Evolutionary conservation across 2,329 filamentous ascomycete species (phyloP).

Genomic region (Ophiostoma ulmi): DNA sequence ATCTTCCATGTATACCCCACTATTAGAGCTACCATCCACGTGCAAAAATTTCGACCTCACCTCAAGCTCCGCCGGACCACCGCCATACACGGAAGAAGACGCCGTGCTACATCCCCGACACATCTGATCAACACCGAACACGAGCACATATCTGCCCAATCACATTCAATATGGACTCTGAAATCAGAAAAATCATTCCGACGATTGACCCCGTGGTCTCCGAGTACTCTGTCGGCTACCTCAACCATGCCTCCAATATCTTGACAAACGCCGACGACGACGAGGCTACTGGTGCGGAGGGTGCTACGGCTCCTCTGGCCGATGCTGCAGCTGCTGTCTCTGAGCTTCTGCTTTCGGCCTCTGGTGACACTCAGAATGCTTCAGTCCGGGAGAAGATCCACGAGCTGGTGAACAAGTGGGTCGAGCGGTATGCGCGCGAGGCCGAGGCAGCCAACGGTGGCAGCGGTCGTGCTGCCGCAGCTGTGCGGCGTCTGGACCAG

Average conservation of each 20-base stretch:
- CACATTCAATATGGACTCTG: conserved; percentile 64
- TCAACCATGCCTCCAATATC: conserved; percentile 84
- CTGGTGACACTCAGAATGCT: conserved; percentile 63
- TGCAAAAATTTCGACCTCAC: conserved; percentile 22
- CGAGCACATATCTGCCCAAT: too few species aligned
- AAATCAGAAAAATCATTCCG: conserved; percentile 78
- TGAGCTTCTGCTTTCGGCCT: conserved; percentile 89
- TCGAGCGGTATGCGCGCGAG: conserved; percentile 69
- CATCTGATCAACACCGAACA: not conserved
- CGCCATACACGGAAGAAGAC: conserved; percentile 10
- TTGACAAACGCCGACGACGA: conserved; percentile 67
- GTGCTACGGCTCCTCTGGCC: conserved; percentile 59
- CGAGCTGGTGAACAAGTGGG: conserved; percentile 83
- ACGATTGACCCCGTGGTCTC: conserved; percentile 84
- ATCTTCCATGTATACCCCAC: not conserved
- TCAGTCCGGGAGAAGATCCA: conserved; percentile 73
- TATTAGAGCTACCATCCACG: conserved; percentile 18
- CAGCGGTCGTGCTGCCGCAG: conserved; percentile 61
- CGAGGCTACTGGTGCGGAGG: conserved; percentile 52
- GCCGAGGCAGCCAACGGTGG: conserved; percentile 19
- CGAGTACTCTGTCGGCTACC: conserved; percentile 89
- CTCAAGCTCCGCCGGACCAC: conserved; percentile 1
- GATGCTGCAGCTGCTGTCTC: conserved; percentile 81
- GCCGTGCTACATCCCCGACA: conserved; percentile 1
- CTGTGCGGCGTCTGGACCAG: conserved; percentile 84